A percentile compares a stretch with the other conserved stretches of the same genome.
phyloP scores from a whole-genome alignment of 257 asterid species.

The Nicotiana tabacum region DNA sequence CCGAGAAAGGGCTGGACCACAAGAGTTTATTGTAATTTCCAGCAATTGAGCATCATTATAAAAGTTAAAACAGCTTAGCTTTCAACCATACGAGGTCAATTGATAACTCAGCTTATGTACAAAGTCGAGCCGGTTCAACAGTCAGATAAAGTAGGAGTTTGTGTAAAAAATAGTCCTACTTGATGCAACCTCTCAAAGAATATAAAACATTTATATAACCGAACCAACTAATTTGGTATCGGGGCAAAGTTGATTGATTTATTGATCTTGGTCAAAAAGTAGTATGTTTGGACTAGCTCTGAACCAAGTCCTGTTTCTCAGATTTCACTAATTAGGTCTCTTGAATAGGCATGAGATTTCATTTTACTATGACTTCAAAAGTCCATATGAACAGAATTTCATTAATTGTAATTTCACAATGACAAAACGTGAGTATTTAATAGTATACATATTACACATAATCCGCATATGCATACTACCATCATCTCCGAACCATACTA shows the following conservation, averaged over 20 bases:
- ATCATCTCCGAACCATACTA: too few species aligned
- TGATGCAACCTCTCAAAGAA: too few species aligned
- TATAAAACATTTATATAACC: background rate
- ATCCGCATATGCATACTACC: too few species aligned
- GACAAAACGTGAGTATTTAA: too few species aligned
- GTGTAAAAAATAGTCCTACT: background rate
- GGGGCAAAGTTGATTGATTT: background rate
- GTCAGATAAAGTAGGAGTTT: background rate
- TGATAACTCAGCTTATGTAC: background rate
- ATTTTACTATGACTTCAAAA: too few species aligned
- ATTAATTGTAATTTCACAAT: too few species aligned
- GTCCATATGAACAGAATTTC: too few species aligned
- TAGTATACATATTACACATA: too few species aligned
- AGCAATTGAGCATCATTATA: background rate
- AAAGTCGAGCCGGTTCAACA: background rate
- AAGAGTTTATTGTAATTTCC: too few species aligned
- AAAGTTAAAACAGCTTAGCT: background rate
- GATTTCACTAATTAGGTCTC: too few species aligned
- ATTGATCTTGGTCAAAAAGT: background rate
- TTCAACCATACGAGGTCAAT: background rate
- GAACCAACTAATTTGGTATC: background rate
- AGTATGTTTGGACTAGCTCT: background rate
- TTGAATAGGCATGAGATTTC: too few species aligned
- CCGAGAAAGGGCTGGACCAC: too few species aligned
- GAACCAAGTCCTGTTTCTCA: background rate